Evolutionary conservation across 805 yeast species (phyloP), one percentile per base, ranked within the genome.

Genomic region (Cyberlindnera americana): DNA sequence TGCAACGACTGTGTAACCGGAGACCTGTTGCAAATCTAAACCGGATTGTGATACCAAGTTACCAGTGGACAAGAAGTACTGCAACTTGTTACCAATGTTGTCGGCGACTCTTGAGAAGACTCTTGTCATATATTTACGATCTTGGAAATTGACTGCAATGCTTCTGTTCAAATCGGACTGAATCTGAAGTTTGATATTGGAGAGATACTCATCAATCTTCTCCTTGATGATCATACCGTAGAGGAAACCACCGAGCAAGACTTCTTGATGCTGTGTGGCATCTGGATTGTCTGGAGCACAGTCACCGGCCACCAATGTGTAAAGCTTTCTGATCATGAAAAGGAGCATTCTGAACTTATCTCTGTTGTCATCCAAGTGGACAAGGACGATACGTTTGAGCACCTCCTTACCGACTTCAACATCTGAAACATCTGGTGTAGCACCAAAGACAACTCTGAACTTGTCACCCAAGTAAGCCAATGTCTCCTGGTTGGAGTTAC

Each of bases 191-290:
- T 77, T 73, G 59, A 93, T 77, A 56, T 70, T 75, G 54, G 77
- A 81, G 52, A 93, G 69, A 60, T 88, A 90, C 64, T 93, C 99
- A 53, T 93, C 99, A 47, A 93, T 81, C 62, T 93, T 93, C 66
- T 93, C 99, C 64, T 93, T 93, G 56, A 93, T 65, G 50, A 93
- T 91, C 95, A 90, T 90, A 52, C 97, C 97, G 54, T 88, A 93
- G 40, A 93, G 71, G 75, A 93, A 87, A 13, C 99, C 99, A 49
- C 98, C 98, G 41, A 93, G 73, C 47, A 93, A 67, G 23, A 93
- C 86, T 67, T 93, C 99, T 67, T 93, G 99, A 72, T 93, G 97
- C 72, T 93, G 99, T 9, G 96, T 87, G 35, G 98, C 95, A 81
- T 93, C 99, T 61, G 99, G 99, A 67, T 93, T 93, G 64, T 93